These are phyloP conservation scores for Myxozyma neotropica DNA, from an alignment of 805 yeast genomes.

Conservation along the genomic window DNA sequence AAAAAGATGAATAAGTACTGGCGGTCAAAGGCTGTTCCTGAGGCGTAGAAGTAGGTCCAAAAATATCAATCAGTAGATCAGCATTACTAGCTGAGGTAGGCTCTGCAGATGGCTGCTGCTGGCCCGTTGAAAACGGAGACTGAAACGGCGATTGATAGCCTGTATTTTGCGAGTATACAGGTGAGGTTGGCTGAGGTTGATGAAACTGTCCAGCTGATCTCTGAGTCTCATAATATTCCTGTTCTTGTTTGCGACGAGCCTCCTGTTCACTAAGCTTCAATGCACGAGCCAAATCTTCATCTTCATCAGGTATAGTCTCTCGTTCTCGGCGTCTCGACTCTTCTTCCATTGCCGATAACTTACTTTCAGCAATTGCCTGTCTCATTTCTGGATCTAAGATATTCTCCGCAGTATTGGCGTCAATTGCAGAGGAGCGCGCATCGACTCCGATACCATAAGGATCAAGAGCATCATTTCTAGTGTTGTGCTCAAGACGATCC, in stretches of 20 bases:
- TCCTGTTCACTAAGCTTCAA: conserved; percentile 72
- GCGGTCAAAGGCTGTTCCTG: background rate
- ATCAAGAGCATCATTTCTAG: background rate
- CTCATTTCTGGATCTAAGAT: conserved; percentile 66
- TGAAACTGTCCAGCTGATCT: background rate
- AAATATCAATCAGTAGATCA: conserved; percentile 20
- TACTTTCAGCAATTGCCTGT: conserved; percentile 77
- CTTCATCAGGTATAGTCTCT: conserved; percentile 47
- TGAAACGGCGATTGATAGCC: conserved; percentile 1
- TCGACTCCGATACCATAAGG: conserved; percentile 1
- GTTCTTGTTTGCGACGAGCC: conserved; percentile 43
- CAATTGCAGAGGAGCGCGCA: background rate
- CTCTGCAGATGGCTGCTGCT: conserved; percentile 6
- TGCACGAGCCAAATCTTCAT: conserved; percentile 70
- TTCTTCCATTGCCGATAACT: conserved; percentile 81
- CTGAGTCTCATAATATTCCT: conserved; percentile 1
- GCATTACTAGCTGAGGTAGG: conserved; percentile 8
- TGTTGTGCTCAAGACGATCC: background rate
- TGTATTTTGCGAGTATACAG: background rate
- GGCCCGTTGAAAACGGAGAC: conserved; percentile 23
- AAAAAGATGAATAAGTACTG: background rate
- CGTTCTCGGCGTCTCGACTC: conserved; percentile 51
- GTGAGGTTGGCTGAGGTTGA: conserved; percentile 2
- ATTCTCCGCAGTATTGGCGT: conserved; percentile 29
- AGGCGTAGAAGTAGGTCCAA: conserved; percentile 6